Percentiles rank a stretch among this genome's conserved stretches.
Conservation (phyloP, 73 alveolate species). For the Tetrahymena thermophila region DNA sequence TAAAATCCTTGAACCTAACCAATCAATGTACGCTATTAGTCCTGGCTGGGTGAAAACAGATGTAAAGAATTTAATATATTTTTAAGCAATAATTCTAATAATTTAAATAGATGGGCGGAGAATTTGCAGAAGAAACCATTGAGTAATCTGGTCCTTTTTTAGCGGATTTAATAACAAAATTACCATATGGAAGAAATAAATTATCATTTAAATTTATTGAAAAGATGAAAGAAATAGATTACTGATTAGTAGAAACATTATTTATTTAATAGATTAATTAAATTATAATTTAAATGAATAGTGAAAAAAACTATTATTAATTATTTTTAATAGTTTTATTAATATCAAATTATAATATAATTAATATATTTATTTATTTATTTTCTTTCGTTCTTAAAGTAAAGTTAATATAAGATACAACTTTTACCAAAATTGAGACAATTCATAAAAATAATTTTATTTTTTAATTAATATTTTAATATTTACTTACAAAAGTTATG, state of each 20-base stretch:
- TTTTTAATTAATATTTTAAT: too few species aligned
- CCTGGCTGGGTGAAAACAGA: background rate
- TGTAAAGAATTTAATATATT: background rate
- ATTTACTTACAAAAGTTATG: too few species aligned
- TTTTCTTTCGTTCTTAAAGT: too few species aligned
- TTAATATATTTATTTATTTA: too few species aligned
- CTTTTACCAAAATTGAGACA: too few species aligned
- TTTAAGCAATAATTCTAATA: background rate
- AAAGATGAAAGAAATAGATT: background rate
- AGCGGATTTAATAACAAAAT: background rate
- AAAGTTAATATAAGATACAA: too few species aligned
- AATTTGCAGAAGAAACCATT: background rate
- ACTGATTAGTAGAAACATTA: background rate
- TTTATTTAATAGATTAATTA: too few species aligned
- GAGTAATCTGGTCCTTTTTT: background rate
- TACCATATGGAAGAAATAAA: background rate
- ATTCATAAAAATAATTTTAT: too few species aligned
- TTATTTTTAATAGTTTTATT: too few species aligned
- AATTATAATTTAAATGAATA: too few species aligned
- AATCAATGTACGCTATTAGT: background rate
- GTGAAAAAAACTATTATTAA: too few species aligned
- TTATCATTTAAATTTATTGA: background rate
- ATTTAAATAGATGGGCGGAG: background rate
- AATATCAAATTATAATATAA: too few species aligned
- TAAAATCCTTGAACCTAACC: background rate